A percentile compares a stretch with the other conserved stretches of the same genome.
Conservation (phyloP, 495 filamentous ascomycete genomes). For the Thermochaetoides thermophila region DNA sequence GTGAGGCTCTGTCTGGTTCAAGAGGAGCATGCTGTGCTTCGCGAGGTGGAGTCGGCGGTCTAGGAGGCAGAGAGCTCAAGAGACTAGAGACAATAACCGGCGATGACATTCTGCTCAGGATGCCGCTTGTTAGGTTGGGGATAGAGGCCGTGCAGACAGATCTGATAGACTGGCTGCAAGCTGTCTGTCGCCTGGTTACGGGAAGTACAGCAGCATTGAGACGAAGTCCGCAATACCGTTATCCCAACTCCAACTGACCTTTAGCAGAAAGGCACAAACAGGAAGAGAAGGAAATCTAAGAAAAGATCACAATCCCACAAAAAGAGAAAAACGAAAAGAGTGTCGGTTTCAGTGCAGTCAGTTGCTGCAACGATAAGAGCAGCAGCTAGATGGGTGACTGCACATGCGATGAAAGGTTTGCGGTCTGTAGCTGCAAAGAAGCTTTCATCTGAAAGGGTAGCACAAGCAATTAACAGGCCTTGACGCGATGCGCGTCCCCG, state of each 20-base stretch:
- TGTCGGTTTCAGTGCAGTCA: background rate
- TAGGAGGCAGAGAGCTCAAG: constrained; percentile 29
- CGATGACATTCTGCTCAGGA: constrained; percentile 33
- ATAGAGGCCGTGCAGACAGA: constrained; percentile 4
- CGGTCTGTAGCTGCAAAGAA: too few relatives aligned
- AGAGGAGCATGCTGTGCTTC: constrained; percentile 32
- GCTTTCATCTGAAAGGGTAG: too few relatives aligned
- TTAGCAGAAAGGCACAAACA: constrained; percentile 1
- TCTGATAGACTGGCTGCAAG: constrained; percentile 7
- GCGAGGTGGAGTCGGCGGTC: constrained; percentile 42
- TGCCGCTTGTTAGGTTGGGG: constrained; percentile 7
- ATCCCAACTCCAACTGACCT: background rate
- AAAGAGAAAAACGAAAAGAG: constrained; percentile 4
- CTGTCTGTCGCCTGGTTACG: constrained; percentile 6
- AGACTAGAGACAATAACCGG: constrained; percentile 24
- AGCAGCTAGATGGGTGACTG: constrained; percentile 1
- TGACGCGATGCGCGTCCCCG: too few relatives aligned
- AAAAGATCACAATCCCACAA: background rate
- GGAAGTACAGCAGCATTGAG: constrained; percentile 2
- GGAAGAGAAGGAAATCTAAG: constrained; percentile 1
- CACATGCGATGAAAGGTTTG: too few relatives aligned
- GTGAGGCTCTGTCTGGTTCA: too few relatives aligned
- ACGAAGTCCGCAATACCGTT: background rate
- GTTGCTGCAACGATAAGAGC: background rate
- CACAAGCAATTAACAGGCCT: too few relatives aligned